Evolutionary conservation across 2,329 filamentous ascomycete genomes (phyloP), one percentile per base, ranked within the genome.

Genomic region (Claviceps arundinis): DNA sequence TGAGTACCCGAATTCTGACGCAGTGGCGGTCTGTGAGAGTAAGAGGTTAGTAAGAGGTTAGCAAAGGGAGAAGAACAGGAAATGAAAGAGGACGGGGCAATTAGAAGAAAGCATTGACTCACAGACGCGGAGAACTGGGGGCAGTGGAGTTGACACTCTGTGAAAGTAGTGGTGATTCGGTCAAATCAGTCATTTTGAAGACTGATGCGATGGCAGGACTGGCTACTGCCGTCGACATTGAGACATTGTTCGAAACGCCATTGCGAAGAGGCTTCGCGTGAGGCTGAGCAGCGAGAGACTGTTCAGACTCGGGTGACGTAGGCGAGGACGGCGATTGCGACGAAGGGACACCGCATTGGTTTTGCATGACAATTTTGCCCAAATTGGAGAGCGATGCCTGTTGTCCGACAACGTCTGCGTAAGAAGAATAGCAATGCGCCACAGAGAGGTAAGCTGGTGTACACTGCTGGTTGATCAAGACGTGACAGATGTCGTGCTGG

Each of bases 1-100:
- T 83, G 82, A 49, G 75, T 77, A 54, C 85, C 85, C 11, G 88
- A 93, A 61, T 84, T 87, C 62, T 86, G 84, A 62, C 85, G 74
- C 55, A 83, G 67, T 1, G 85, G 82, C 48, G 78, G 79, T 60
- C 85, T 88, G 60, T 64, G 34, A 47, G 49, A 22, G 37, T 9
- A 19, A 11, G 3, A 16, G 9, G 22, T 30, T 13, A 47, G 17
- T 9, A 30, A 11, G 5, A 16, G 9, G 22, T 30, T 13, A 47
- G 17, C 24, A 24, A n/a, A 13, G 17, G 11, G 11, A 24, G 8
- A 22, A 13, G n/a, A 14, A n/a, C 14, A 13, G 11, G 17, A 4
- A 40, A n/a, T 41, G 22, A n/a, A 30, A 41, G n/a, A 41, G 5
- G 19, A 34, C 30, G 9, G 30, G 9, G 30, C 9, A 11, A 34